Evolutionary conservation across 352 stramenopile genomes (phyloP).

Genomic region (Phytophthora capsici): DNA sequence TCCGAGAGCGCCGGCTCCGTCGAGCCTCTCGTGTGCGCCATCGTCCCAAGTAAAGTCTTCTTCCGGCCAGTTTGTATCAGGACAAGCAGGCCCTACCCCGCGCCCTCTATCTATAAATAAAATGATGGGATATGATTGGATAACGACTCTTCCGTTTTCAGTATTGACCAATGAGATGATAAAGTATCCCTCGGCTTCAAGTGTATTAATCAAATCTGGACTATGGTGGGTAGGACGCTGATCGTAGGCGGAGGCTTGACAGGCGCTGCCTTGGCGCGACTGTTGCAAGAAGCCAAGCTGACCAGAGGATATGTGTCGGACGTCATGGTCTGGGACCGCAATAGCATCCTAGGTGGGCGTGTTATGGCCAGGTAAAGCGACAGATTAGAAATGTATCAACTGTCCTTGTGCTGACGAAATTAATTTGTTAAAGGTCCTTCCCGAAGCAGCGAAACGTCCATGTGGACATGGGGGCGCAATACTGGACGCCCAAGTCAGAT

Average conservation of each 20-base stretch:
- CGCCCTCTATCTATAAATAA: conserved; percentile 32
- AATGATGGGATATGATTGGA: conserved; percentile 12
- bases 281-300: conserved; percentile 58
- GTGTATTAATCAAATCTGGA: conserved; percentile 14
- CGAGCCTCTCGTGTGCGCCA: conserved; percentile 24
- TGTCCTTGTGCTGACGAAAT: background rate
- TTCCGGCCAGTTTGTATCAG: conserved; percentile 29
- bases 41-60: conserved; percentile 32
- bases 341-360: conserved; percentile 67
- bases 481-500: conserved; percentile 58
- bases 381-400: background rate
- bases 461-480: conserved; percentile 77
- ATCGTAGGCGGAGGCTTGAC: conserved; percentile 74
- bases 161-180: conserved; percentile 29
- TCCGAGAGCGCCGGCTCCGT: conserved; percentile 25
- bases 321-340: conserved; percentile 75
- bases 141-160: background rate
- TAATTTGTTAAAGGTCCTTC: conserved; percentile 47
- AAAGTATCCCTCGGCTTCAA: conserved; percentile 27
- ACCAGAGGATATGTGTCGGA: conserved; percentile 39
- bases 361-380: conserved; percentile 64
- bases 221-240: conserved; percentile 50
- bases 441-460: conserved; percentile 58
- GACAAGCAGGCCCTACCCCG: conserved; percentile 10
- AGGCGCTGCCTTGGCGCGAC: conserved; percentile 51